Evolutionary conservation across 139 green algal species (phyloP).

Genomic region (Chlamydomonas sphaeroides): DNA sequence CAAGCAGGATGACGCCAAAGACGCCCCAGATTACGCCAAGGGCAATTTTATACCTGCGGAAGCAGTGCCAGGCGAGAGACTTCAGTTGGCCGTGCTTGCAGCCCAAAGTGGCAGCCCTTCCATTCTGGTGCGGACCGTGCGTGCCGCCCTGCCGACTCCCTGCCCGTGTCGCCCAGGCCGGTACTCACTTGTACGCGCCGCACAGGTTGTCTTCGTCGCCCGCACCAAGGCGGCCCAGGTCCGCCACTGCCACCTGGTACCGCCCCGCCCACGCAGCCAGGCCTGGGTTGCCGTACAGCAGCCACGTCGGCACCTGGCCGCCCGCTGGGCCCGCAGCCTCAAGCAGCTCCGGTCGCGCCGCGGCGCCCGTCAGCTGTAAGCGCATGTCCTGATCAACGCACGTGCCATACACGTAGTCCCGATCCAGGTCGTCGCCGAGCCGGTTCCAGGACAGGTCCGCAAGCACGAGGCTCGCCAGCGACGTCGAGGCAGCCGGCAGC

Average conservation of each 20-base stretch:
- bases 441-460: slow-evolving; percentile 27
- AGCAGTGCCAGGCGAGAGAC: no score
- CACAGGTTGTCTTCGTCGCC: slow-evolving; percentile 44
- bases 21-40: slow-evolving; percentile 47
- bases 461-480: not conserved
- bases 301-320: not conserved
- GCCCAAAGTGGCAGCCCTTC: no score
- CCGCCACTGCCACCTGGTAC: slow-evolving; percentile 14
- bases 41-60: slow-evolving; percentile 50
- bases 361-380: slow-evolving; percentile 1
- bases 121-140: no score
- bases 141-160: not conserved
- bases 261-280: slow-evolving; percentile 35
- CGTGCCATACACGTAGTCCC: not conserved
- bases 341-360: not conserved
- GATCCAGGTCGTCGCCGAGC: slow-evolving; percentile 1
- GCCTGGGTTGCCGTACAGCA: slow-evolving; percentile 35
- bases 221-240: not conserved
- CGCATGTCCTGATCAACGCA: slow-evolving; percentile 8
- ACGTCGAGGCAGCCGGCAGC: not conserved
- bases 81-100: no score
- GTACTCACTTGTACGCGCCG: slow-evolving; percentile 43
- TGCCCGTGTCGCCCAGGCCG: not conserved
- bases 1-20: slow-evolving; percentile 25
- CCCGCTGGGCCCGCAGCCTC: not conserved